phyloP scores from a whole-genome alignment of 768 basidiomycete species.

The Calocera viscosa region DNA sequence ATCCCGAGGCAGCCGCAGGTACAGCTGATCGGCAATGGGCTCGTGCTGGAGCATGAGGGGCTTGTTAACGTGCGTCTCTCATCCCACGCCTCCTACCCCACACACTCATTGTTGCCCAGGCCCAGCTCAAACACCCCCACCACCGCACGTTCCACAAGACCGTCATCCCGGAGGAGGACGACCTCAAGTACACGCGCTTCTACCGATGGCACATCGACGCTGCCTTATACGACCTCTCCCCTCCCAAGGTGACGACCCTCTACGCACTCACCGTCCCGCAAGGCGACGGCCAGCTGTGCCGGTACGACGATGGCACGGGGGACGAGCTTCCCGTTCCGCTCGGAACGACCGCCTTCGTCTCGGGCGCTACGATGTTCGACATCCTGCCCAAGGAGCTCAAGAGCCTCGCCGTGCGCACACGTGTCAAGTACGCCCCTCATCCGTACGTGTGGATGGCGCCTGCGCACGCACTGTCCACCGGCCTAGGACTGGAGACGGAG shows the following conservation, averaged over 20 bases:
- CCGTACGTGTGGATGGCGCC: slow-evolving; percentile 87
- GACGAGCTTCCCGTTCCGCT: slow-evolving; percentile 72
- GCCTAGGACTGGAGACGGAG: slow-evolving; percentile 70
- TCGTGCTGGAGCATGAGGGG: slow-evolving; percentile 67
- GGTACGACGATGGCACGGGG: slow-evolving; percentile 79
- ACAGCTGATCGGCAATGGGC: slow-evolving; percentile 84
- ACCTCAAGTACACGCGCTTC: slow-evolving; percentile 62
- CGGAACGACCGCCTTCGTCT: slow-evolving; percentile 65
- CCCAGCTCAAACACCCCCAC: slow-evolving; percentile 71
- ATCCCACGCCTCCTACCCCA: background rate
- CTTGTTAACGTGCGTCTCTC: slow-evolving; percentile 38
- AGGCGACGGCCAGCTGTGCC: slow-evolving; percentile 48
- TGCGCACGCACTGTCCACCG: slow-evolving; percentile 59
- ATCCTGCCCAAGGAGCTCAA: slow-evolving; percentile 58
- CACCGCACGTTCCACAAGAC: slow-evolving; percentile 85
- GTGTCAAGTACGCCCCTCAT: slow-evolving; percentile 69
- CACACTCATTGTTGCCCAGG: slow-evolving; percentile 21
- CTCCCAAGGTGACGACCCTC: slow-evolving; percentile 74
- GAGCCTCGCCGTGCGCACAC: slow-evolving; percentile 64
- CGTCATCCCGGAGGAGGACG: slow-evolving; percentile 56
- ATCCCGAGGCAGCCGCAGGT: slow-evolving; percentile 81
- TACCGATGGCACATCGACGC: slow-evolving; percentile 92
- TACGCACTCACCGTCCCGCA: slow-evolving; percentile 63
- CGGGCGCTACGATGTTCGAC: slow-evolving; percentile 74
- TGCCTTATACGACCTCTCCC: slow-evolving; percentile 61